phyloP scores from a whole-genome alignment of 148 eudicot species.

The Camellia japonica region DNA sequence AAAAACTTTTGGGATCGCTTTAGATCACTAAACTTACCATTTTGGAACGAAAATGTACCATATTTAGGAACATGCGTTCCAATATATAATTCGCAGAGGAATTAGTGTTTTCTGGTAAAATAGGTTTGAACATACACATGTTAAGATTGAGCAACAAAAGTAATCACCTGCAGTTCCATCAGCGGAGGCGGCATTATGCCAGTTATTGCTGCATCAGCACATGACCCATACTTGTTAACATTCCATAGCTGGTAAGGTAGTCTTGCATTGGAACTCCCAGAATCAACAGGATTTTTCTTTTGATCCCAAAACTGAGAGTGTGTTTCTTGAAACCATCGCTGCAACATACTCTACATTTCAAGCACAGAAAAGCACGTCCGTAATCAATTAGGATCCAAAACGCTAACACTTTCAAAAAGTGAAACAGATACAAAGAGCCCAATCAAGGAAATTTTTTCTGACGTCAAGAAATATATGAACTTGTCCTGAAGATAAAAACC shows the following conservation, averaged over 20 bases:
- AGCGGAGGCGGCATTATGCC: slow-evolving; percentile 96
- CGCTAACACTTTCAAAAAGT: neutral
- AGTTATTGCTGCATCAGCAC: slow-evolving; percentile 93
- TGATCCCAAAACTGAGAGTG: slow-evolving; percentile 55
- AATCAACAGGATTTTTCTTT: slow-evolving; percentile 35
- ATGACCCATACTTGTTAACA: slow-evolving; percentile 80
- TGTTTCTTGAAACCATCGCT: slow-evolving; percentile 61
- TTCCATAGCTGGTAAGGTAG: slow-evolving; percentile 94
- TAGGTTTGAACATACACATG: neutral
- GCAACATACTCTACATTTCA: slow-evolving; percentile 62
- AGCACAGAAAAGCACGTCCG: slow-evolving; percentile 25
- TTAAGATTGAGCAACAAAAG: neutral
- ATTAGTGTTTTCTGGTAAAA: too few species aligned
- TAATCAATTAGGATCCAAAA: neutral
- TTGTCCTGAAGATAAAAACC: neutral
- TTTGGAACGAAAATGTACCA: too few species aligned
- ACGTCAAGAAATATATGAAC: slow-evolving; percentile 4
- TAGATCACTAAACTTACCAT: too few species aligned
- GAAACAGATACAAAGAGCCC: neutral
- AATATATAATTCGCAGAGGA: too few species aligned
- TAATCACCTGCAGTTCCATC: slow-evolving; percentile 74
- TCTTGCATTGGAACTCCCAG: slow-evolving; percentile 44
- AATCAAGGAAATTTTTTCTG: neutral
- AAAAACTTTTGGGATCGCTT: too few species aligned
- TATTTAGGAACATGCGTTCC: too few species aligned